Conservation (phyloP, 106 monocot species). For the Alisma plantagoaquatica region DNA sequence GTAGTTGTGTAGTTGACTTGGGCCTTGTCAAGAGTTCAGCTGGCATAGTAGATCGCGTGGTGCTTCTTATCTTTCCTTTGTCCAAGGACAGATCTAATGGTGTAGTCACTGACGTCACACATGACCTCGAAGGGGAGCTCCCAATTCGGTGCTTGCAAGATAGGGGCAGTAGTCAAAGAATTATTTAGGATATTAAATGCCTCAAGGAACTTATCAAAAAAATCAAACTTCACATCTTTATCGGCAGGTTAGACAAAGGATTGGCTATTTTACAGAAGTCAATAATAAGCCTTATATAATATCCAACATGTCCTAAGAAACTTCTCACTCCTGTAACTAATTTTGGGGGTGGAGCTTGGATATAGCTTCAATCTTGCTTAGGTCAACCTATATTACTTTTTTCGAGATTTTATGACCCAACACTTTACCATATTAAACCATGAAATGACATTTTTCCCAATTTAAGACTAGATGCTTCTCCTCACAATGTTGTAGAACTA, state of each 20-base stretch:
- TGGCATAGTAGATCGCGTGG: no score
- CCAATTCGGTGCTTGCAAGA: background rate
- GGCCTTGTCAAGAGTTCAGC: no score
- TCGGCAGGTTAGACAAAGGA: background rate
- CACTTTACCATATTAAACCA: background rate
- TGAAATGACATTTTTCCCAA: constrained; percentile 6
- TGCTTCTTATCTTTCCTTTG: no score
- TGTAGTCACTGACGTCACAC: background rate
- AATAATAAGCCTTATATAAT: background rate
- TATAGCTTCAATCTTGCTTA: background rate
- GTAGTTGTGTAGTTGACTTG: no score
- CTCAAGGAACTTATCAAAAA: background rate
- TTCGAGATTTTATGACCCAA: background rate
- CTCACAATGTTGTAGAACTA: background rate
- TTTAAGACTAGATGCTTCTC: background rate
- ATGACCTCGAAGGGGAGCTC: background rate
- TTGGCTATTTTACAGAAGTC: background rate
- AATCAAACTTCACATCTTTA: background rate
- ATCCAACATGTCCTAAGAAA: background rate
- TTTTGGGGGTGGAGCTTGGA: background rate
- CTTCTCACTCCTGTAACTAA: background rate
- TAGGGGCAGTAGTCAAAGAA: background rate
- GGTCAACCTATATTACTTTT: background rate
- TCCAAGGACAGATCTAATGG: background rate
- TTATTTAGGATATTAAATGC: background rate